Conservation (phyloP, 2,329 filamentous ascomycete genomes). For the Colletotrichum musae region DNA sequence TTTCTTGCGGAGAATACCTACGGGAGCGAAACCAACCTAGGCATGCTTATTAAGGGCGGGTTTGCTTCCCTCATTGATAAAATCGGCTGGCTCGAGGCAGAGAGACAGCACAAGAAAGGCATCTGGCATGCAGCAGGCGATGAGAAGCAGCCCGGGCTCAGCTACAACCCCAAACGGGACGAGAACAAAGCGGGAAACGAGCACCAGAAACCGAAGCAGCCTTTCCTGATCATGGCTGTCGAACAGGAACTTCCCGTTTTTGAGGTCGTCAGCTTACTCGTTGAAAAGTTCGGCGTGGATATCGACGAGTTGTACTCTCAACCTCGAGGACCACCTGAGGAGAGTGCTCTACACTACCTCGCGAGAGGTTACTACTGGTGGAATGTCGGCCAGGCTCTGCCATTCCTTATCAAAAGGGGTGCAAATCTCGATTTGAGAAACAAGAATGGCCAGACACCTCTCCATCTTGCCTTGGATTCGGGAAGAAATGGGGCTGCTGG, state of each 20-base stretch:
- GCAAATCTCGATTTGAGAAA: slow-evolving; percentile 27
- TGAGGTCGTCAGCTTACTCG: slow-evolving; percentile 50
- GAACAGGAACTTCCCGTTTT: slow-evolving; percentile 51
- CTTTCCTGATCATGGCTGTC: slow-evolving; percentile 48
- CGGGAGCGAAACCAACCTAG: not conserved
- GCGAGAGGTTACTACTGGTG: slow-evolving; percentile 34
- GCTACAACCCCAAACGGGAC: not conserved
- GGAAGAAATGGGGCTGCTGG: not conserved
- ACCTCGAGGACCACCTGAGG: too few relatives aligned
- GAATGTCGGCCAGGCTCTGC: slow-evolving; percentile 38
- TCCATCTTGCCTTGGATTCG: slow-evolving; percentile 30
- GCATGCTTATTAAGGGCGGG: slow-evolving; percentile 40
- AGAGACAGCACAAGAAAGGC: slow-evolving; percentile 30
- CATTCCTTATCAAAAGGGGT: slow-evolving; percentile 26
- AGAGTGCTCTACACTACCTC: slow-evolving; percentile 9
- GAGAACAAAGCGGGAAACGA: not conserved
- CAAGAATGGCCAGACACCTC: slow-evolving; percentile 26
- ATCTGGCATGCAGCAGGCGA: not conserved
- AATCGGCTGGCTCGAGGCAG: slow-evolving; percentile 38
- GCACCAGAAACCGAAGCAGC: slow-evolving; percentile 8
- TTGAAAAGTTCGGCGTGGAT: slow-evolving; percentile 51
- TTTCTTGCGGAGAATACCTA: slow-evolving; percentile 30
- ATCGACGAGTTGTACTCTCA: slow-evolving; percentile 45
- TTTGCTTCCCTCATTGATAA: slow-evolving; percentile 42
- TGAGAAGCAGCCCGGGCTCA: not conserved